Base-by-base conservation (phyloP, 129 eudicot genomes). In the Tagetes erecta region DNA sequence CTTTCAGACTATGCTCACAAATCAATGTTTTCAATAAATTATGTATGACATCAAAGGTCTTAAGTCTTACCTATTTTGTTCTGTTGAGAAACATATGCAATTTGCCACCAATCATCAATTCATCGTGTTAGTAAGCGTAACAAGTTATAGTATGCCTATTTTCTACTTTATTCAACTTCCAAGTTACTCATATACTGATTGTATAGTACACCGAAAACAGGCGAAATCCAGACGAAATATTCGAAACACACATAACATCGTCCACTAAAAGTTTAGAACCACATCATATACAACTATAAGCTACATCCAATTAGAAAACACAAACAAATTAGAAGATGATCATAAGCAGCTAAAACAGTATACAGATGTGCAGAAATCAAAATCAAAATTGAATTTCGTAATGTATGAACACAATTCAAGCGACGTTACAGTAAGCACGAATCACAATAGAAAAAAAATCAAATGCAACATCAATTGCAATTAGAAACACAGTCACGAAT, bases 371-470 rank as follows among this genome's bases (percentile, higher is more conserved):
- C 76, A 36, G 33, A 14, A 10, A 62, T 49, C 72, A 42, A 13
- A 60, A 77, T 77, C 38, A 39, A 39, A 39, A 39, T 39, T 4
- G 8, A 62, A 70, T 58, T 46, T 30, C 20, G 39, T 14, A 35
- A 11, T 14, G 40, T 9, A 31, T 31, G 70, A 68, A 46, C 51
- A 39, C 36, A 45, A 44, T 31, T 46, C 14, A 49, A 69, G 30
- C 20, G 30, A 33, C 8, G 27, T 2, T 20, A 7, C 59, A 2
- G 30, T 49, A 50, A 75, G 3, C 71, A 78, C 5, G 41, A 35
- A 51, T 30, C n/a, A n/a, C 5, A 60, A 34, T 27, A 78, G 11
- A 27, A 6, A 8, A 8, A 2, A 39, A 37, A 12, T 64, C 36
- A n/a, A 31, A 55, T 8, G 6, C 10, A 76, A 52, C 10, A 76